Conservation (phyloP, 2,329 filamentous ascomycete genomes). For the Raffaelea deltoideospora region DNA sequence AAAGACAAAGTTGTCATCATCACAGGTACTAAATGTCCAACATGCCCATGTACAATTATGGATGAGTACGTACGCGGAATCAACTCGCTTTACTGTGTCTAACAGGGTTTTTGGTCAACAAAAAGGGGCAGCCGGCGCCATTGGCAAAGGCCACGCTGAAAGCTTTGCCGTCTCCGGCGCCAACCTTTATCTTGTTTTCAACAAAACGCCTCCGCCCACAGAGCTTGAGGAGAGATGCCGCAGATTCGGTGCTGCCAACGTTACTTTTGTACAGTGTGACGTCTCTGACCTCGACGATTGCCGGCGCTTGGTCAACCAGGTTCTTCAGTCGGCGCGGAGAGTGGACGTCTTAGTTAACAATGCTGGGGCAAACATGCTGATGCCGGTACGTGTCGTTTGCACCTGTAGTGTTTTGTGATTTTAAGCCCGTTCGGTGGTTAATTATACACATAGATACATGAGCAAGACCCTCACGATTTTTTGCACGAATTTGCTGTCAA, state of each 20-base stretch:
- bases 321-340: constrained; percentile 8
- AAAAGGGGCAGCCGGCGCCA: constrained; percentile 15
- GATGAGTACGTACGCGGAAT: not conserved
- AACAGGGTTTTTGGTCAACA: not conserved
- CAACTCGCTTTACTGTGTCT: not conserved
- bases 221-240: constrained; percentile 10
- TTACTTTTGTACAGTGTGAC: constrained; percentile 13
- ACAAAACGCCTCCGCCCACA: constrained; percentile 13
- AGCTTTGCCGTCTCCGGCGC: constrained; percentile 16
- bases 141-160: constrained; percentile 15
- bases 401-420: not conserved
- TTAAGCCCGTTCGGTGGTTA: not conserved
- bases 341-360: constrained; percentile 17
- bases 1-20: constrained; percentile 14
- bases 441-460: too few relatives aligned
- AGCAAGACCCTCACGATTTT: constrained; percentile 13
- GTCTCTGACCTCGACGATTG: constrained; percentile 13
- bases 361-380: constrained; percentile 15
- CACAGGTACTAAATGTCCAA: constrained; percentile 9
- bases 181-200: constrained; percentile 15
- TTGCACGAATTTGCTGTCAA: constrained; percentile 16
- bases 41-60: not conserved
- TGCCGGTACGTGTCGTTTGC: constrained; percentile 9
- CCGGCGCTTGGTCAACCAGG: constrained; percentile 10
- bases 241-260: constrained; percentile 10